phyloP scores from a whole-genome alignment of 768 basidiomycete species.

The Phylloporus scabripes region DNA sequence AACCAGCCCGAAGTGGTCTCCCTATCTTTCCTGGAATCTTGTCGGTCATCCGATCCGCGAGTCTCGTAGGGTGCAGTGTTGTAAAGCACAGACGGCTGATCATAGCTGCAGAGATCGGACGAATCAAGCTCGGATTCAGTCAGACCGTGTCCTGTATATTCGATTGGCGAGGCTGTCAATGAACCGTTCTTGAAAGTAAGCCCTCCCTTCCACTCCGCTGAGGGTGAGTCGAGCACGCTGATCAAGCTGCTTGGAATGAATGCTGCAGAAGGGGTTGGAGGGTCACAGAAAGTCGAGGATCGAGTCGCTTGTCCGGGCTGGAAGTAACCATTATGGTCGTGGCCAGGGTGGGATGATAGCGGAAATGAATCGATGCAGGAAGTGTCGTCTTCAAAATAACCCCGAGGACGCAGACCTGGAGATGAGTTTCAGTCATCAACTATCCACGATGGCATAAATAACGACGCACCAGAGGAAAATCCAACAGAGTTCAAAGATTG shows the following conservation, averaged over 20 bases:
- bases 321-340: constrained; percentile 11
- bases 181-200: constrained; percentile 12
- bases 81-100: constrained; percentile 22
- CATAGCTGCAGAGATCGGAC: constrained; percentile 37
- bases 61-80: constrained; percentile 34
- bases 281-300: constrained; percentile 55
- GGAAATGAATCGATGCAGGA: constrained; percentile 25
- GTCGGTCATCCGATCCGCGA: constrained; percentile 13
- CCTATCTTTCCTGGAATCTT: constrained; percentile 10
- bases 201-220: constrained; percentile 46
- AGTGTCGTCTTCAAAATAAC: constrained; percentile 36
- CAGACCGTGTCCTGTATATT: constrained; percentile 30
- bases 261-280: constrained; percentile 36
- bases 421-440: constrained; percentile 5
- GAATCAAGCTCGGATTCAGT: constrained; percentile 39
- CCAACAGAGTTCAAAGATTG: constrained; percentile 27
- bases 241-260: constrained; percentile 53
- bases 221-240: constrained; percentile 44
- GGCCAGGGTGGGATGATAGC: constrained; percentile 9
- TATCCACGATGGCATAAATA: constrained; percentile 16
- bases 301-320: constrained; percentile 21
- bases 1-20: constrained; percentile 43
- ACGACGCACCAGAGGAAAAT: constrained; percentile 29
- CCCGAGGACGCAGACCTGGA: constrained; percentile 30
- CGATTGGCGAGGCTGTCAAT: constrained; percentile 39